Evolutionary conservation across 139 green algal genomes (phyloP), one percentile per base, ranked within the genome.

Genomic region (Chlamydomonas schloesseri): DNA sequence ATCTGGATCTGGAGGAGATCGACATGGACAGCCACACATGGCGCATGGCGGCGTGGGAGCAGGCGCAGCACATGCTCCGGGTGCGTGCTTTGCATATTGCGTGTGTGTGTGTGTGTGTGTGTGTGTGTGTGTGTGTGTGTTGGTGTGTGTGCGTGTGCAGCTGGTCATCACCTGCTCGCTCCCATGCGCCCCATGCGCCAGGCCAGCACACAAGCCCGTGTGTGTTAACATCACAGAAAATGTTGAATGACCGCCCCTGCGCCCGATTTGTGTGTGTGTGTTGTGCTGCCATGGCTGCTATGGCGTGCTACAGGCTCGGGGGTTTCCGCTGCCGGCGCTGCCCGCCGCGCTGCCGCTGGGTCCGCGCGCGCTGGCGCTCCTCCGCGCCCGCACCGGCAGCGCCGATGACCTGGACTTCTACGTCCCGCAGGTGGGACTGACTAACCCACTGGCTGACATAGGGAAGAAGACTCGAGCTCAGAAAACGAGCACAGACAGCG

Each of bases 361-460:
- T 1, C 79, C 67, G 9, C 79, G 79, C 47, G 46, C 67, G 26
- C 64, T 85, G 65, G 79, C 79, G 20, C 47, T 31, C 8, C 79
- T 85, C 47, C 46, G 79, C 36, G 67, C 67, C 79, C 79, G 79
- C 57, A 85, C 67, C 29, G 79, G 79, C 67, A 77, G 65, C 64
- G 79, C 79, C 23, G 67, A 85, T 50, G 79, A 85, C 79, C 65
- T 85, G 33, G 79, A 76, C 33, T 85, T 76, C 46, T 85, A 85
- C 67, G 47, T 76, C 13, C 79, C 79, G 24, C 42, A 13, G 42
- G 42, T 50, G n/a, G n/a, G n/a, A n/a, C n/a, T n/a, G n/a, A n/a
- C n/a, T n/a, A n/a, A n/a, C n/a, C n/a, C n/a, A n/a, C n/a, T n/a
- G n/a, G n/a, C n/a, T n/a, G n/a, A n/a, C n/a, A n/a, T n/a, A n/a